Conservation (phyloP, 306 rosid genomes). For the Rosa persica region DNA sequence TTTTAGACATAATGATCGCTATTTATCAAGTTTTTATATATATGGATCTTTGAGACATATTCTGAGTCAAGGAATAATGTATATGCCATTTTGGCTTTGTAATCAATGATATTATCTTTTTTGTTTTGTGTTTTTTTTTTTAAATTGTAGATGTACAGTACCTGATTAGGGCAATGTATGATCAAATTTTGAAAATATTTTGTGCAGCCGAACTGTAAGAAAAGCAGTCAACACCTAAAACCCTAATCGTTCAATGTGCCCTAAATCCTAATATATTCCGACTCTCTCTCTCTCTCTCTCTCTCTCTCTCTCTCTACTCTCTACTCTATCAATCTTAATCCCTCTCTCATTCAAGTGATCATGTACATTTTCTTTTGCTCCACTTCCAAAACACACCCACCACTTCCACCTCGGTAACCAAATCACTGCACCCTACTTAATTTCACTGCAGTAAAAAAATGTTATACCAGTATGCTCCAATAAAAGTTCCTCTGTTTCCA, state of each 20-base stretch:
- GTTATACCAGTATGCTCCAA: constrained; percentile 32
- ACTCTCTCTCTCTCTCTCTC: constrained; percentile 13
- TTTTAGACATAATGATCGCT: too few relatives aligned
- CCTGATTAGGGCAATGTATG: neutral
- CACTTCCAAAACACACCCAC: constrained; percentile 94
- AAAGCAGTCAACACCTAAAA: constrained; percentile 50
- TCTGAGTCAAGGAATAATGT: too few relatives aligned
- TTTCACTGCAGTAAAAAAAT: constrained; percentile 40
- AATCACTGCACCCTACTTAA: constrained; percentile 46
- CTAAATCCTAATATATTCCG: constrained; percentile 42
- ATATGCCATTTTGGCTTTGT: too few relatives aligned
- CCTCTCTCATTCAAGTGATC: constrained; percentile 46
- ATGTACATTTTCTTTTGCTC: constrained; percentile 40
- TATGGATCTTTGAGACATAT: too few relatives aligned
- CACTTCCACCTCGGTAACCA: constrained; percentile 63
- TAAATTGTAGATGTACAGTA: neutral
- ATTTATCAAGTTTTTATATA: too few relatives aligned
- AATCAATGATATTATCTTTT: too few relatives aligned
- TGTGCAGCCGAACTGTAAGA: neutral
- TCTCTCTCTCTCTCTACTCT: too few relatives aligned
- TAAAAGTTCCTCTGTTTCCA: constrained; percentile 39
- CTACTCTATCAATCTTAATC: constrained; percentile 1
- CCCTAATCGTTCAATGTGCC: constrained; percentile 73
- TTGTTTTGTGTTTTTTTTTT: too few relatives aligned
- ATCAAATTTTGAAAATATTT: neutral